Evolutionary conservation across 495 filamentous ascomycete species (phyloP).

Genomic region (Collariella sp.): DNA sequence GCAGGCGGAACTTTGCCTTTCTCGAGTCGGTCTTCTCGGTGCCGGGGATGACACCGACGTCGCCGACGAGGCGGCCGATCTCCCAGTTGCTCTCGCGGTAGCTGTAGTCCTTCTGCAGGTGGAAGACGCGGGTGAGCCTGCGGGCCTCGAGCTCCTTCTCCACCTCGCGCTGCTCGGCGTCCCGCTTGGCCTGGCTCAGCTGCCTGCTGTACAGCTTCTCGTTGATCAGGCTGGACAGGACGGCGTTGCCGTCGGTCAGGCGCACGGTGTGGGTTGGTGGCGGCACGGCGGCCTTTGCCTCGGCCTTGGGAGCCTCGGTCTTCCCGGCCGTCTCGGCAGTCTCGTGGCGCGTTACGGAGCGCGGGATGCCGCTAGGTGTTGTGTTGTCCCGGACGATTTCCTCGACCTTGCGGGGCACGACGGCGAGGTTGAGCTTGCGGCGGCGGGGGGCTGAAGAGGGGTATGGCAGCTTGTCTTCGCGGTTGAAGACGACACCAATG

Average conservation of each 20-base stretch:
- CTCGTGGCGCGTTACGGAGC: constrained; percentile 33
- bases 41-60: constrained; percentile 21
- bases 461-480: constrained; percentile 62
- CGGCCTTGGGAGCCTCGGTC: constrained; percentile 10
- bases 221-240: constrained; percentile 28
- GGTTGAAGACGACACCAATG: constrained; percentile 84
- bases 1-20: constrained; percentile 24
- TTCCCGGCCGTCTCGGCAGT: constrained; percentile 1
- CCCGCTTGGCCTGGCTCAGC: constrained; percentile 29
- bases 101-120: constrained; percentile 62
- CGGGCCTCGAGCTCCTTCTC: constrained; percentile 19
- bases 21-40: constrained; percentile 22
- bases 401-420: constrained; percentile 30
- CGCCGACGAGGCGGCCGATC: constrained; percentile 53
- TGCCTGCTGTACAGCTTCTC: constrained; percentile 29
- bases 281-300: not conserved
- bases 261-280: not conserved
- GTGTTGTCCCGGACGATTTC: constrained; percentile 18
- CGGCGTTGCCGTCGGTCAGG: constrained; percentile 15
- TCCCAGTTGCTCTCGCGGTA: constrained; percentile 79
- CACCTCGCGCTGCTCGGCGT: constrained; percentile 13
- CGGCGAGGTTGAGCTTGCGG: constrained; percentile 62
- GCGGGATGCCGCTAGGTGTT: constrained; percentile 38
- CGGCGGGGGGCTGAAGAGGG: constrained; percentile 57
- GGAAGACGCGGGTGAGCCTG: constrained; percentile 33